phyloP scores from a whole-genome alignment of 2,329 filamentous ascomycete genomes.

The Ceratocystis lukuohia region DNA sequence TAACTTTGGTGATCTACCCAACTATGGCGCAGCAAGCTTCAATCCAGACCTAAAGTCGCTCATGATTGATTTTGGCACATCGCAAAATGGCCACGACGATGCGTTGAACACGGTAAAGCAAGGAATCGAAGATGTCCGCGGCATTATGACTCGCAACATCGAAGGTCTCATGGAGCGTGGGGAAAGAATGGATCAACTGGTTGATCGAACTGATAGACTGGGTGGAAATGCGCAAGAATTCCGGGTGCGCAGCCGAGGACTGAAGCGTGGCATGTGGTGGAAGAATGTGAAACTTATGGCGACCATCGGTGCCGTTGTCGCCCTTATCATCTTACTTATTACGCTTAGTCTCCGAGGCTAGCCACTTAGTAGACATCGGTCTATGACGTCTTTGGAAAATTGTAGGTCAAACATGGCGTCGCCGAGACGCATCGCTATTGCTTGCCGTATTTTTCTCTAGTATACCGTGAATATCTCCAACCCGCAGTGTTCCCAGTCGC shows the following conservation, averaged over 20 bases:
- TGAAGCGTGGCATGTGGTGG: constrained; percentile 98
- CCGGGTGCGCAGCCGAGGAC: constrained; percentile 66
- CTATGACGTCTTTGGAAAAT: too few species aligned
- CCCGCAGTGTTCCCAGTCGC: constrained; percentile 3
- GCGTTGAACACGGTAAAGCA: constrained; percentile 69
- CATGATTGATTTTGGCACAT: constrained; percentile 75
- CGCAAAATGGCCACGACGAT: constrained; percentile 60
- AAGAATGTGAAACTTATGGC: constrained; percentile 96
- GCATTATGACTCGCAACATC: constrained; percentile 94
- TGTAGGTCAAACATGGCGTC: too few species aligned
- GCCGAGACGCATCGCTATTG: too few species aligned
- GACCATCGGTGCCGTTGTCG: constrained; percentile 36
- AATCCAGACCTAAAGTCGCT: constrained; percentile 63
- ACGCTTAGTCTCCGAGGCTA: constrained; percentile 30
- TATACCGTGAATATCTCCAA: neutral
- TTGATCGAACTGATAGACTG: constrained; percentile 90
- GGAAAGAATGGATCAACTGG: constrained; percentile 82
- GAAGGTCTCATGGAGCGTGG: constrained; percentile 79
- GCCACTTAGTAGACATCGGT: neutral
- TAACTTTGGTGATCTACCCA: constrained; percentile 64
- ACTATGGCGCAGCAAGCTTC: constrained; percentile 83
- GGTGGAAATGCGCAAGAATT: constrained; percentile 86
- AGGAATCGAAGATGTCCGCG: constrained; percentile 84
- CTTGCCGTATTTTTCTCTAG: too few species aligned
- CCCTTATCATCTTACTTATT: constrained; percentile 51